Evolutionary conservation across 345 rosid species (phyloP), one percentile per base, ranked within the genome.

Genomic region (Citrus cavaleriei): DNA sequence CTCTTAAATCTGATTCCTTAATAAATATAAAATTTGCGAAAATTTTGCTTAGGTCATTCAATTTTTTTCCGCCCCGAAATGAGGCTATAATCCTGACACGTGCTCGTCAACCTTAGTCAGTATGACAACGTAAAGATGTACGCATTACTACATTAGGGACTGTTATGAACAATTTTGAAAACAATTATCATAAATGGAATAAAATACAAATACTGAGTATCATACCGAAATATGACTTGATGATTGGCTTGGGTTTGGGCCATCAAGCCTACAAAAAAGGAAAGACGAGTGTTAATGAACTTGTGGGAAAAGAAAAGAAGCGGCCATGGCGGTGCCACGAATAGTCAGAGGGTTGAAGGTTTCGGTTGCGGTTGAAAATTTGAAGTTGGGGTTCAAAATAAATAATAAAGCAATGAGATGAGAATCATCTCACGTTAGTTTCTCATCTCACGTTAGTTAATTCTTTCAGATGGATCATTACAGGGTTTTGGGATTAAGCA

Each of bases 381-480:
- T 16, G 22, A 1, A 18, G 51, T 46, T 1, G 58, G 58, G 2
- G 22, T 37, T 24, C 42, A 6, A 16, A 25, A 34, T 58, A 58
- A 58, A 58, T 58, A 58, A 34, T 28, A 70, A 30, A 1, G 1
- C 22, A 73, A 13, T 30, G 12, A 21, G 25, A 64, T n/a, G 40
- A 35, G 25, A 24, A 4, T n/a, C n/a, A n/a, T n/a, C n/a, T n/a
- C n/a, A n/a, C n/a, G n/a, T n/a, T n/a, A n/a, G n/a, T n/a, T 25
- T 25, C 25, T 6, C 2, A 65, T 16, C 1, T 18, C 34, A 2
- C 35, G 28, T 5, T 49, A 59, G 51, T 64, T 18, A 14, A 54
- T 54, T 54, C 7, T 54, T 18, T 19, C 58, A 18, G 87, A 92
- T 90, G 93, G 97, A 93, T 85, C 88, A 86, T 81, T 95, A 95